Percentiles rank a stretch among this genome's conserved stretches.
phyloP scores from a whole-genome alignment of 495 filamentous ascomycete species.

The Staphylotrichum longicolle region DNA sequence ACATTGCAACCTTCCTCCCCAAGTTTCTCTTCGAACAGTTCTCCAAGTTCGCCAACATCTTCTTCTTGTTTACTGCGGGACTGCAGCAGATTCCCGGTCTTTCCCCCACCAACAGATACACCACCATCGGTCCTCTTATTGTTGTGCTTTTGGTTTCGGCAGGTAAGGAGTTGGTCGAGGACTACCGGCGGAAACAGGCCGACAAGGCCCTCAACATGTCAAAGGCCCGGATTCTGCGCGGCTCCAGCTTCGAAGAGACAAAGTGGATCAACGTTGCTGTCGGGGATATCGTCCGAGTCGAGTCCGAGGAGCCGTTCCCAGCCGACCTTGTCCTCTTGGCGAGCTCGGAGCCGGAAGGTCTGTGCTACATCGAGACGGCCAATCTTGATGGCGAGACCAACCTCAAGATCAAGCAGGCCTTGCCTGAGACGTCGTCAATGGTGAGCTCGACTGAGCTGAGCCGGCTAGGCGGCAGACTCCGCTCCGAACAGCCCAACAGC shows the following conservation, averaged over 20 bases:
- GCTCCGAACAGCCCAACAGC: conserved; percentile 97
- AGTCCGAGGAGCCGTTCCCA: conserved; percentile 95
- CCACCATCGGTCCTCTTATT: conserved; percentile 88
- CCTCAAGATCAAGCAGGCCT: conserved; percentile 97
- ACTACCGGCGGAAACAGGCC: conserved; percentile 83
- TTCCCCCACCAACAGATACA: conserved; percentile 91
- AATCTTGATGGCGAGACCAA: conserved; percentile 99
- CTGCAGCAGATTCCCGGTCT: conserved; percentile 95
- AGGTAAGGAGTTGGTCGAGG: conserved; percentile 91
- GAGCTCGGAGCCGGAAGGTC: conserved; percentile 92
- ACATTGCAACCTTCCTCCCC: conserved; percentile 87
- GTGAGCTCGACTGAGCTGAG: conserved; percentile 87
- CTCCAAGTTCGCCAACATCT: conserved; percentile 97
- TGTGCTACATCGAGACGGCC: conserved; percentile 99
- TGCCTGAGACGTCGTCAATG: conserved; percentile 86
- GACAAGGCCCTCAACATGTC: conserved; percentile 88
- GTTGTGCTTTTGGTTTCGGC: conserved; percentile 91
- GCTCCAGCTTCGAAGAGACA: conserved; percentile 79
- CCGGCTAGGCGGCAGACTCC: conserved; percentile 77
- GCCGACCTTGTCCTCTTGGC: conserved; percentile 90
- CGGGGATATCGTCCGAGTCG: conserved; percentile 90
- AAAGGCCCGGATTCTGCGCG: conserved; percentile 77
- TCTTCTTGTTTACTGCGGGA: conserved; percentile 97
- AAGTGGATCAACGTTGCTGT: conserved; percentile 93
- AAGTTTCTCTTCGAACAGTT: conserved; percentile 99